Evolutionary conservation across 2,329 filamentous ascomycete species (phyloP), one percentile per base, ranked within the genome.

Genomic region (Aspergillus latus): DNA sequence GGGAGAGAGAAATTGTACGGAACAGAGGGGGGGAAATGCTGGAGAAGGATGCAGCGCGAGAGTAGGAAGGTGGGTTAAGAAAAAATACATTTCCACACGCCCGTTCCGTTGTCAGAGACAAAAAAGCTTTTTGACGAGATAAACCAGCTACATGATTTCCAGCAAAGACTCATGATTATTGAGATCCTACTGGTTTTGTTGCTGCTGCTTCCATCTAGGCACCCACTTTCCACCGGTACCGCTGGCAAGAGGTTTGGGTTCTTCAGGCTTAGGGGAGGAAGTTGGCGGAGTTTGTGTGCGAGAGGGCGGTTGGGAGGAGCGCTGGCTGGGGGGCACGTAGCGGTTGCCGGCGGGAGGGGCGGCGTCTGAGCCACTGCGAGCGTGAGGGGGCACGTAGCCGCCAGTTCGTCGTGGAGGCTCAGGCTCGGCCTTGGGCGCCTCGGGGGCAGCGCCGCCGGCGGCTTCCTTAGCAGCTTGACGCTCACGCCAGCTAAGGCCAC

Each of bases 401-500:
- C 73, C 72, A 57, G 67, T 60, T 49, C 61, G 67, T 54, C 73
- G 71, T 30, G 60, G 56, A 52, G 67, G 63, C 29, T 66, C 62
- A 54, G 68, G 65, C 29, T 72, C 70, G 52, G 66, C 65, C 56
- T 62, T 63, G 47, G 63, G 57, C 21, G 61, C 60, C 47, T 70
- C 71, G 52, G 59, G 40, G 11, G 60, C 60, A 7, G 43, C 29
- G n/a, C 16, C 39, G 15, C 43, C 50, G 32, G 40, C 21, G 40
- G 69, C 63, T 54, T 74, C 73, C 73, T 79, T 84, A 49, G 79
- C 78, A 30, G 81, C 80, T 68, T 83, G 73, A 50, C 83, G 78
- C 15, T 87, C 85, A 74, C 84, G 83, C 85, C 85, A 88, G 66
- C 77, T 79, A 45, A 65, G 58, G 43, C 66, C 72, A 59, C 71